Percentiles rank a stretch among this genome's conserved stretches.
These are phyloP conservation scores for Periconia digitata DNA, from an alignment of 2,329 filamentous ascomycete species.

Conservation along the genomic window DNA sequence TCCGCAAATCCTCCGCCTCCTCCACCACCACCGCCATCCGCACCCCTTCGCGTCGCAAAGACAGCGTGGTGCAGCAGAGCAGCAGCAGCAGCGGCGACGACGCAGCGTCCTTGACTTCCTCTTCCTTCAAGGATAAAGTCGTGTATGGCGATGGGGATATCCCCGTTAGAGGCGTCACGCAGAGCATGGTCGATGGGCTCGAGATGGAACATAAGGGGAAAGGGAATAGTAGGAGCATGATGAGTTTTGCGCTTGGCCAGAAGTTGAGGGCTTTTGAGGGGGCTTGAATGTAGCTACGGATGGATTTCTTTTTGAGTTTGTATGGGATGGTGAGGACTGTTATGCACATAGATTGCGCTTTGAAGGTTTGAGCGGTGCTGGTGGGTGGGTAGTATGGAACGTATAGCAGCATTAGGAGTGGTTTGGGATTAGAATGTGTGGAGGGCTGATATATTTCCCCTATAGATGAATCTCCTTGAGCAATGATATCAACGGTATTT, in stretches of 20 bases:
- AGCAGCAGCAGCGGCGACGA: not conserved
- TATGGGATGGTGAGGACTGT: too few relatives aligned
- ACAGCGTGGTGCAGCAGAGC: slow-evolving; percentile 26
- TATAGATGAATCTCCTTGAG: too few relatives aligned
- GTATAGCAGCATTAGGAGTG: too few relatives aligned
- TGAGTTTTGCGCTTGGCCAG: slow-evolving; percentile 36
- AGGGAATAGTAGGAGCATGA: slow-evolving; percentile 39
- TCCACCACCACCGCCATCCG: slow-evolving; percentile 3
- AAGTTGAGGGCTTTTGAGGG: slow-evolving; percentile 33
- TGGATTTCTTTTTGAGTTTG: not conserved
- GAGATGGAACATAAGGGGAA: slow-evolving; percentile 22
- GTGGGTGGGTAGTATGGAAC: too few relatives aligned
- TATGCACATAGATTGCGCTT: too few relatives aligned
- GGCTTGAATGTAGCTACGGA: not conserved
- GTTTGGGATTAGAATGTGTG: too few relatives aligned
- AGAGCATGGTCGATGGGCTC: slow-evolving; percentile 38
- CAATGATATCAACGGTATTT: too few relatives aligned
- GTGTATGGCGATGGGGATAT: slow-evolving; percentile 29
- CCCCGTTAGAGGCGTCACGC: slow-evolving; percentile 39
- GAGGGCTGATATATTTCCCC: too few relatives aligned
- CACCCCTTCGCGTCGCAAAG: slow-evolving; percentile 23
- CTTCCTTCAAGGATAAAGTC: slow-evolving; percentile 20
- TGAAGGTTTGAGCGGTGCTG: too few relatives aligned
- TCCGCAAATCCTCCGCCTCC: slow-evolving; percentile 4
- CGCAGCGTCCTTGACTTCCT: not conserved